phyloP scores from a whole-genome alignment of 2,329 filamentous ascomycete species.

The Dendryphion nanum region DNA sequence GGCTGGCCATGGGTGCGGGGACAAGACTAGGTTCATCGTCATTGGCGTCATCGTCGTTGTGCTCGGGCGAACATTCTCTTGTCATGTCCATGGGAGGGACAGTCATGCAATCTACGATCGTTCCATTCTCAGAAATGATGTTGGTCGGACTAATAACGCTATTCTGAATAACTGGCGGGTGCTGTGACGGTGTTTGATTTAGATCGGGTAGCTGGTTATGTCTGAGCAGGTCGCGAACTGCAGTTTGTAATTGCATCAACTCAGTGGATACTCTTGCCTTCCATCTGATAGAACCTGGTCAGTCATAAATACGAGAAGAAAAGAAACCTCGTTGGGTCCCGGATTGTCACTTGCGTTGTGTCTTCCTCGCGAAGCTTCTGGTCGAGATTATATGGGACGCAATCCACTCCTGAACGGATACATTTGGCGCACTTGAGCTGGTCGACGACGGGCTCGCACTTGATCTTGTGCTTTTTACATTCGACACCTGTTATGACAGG shows the following conservation, averaged over 20 bases:
- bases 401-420: constrained; percentile 65
- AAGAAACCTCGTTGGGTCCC: too few relatives aligned
- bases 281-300: constrained; percentile 17
- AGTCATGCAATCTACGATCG: constrained; percentile 17
- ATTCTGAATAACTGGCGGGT: constrained; percentile 3
- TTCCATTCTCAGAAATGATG: background rate
- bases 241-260: constrained; percentile 23
- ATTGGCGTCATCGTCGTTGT: constrained; percentile 12
- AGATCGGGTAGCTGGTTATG: constrained; percentile 27
- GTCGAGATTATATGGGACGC: constrained; percentile 62
- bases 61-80: constrained; percentile 31
- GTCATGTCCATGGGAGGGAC: constrained; percentile 34
- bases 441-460: constrained; percentile 31
- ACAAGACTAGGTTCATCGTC: constrained; percentile 23
- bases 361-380: constrained; percentile 34
- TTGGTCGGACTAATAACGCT: background rate
- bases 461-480: constrained; percentile 37
- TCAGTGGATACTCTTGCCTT: constrained; percentile 29
- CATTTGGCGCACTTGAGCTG: constrained; percentile 35
- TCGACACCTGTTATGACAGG: constrained; percentile 21
- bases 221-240: constrained; percentile 25
- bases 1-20: constrained; percentile 32
- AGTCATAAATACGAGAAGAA: too few relatives aligned
- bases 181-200: constrained; percentile 12
- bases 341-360: too few relatives aligned